Conservation (phyloP, 139 green algal genomes). For the Astrephomene gubernaculifera region DNA sequence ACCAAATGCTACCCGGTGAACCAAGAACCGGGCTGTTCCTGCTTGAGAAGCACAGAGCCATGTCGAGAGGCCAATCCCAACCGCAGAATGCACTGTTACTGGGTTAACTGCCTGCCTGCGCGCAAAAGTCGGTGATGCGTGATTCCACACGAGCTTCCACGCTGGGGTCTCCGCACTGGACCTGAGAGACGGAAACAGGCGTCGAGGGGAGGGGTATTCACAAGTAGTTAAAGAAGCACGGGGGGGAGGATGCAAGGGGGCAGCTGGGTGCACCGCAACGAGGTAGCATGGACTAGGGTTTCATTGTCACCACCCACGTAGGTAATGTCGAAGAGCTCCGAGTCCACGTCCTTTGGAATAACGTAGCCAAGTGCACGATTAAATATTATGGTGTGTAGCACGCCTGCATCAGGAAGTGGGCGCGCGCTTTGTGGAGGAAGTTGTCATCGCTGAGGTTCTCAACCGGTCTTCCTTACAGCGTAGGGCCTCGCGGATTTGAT, state of each 20-base stretch:
- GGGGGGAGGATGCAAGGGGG: background rate
- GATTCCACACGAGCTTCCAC: constrained; percentile 80
- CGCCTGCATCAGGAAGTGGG: constrained; percentile 46
- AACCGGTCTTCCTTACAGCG: constrained; percentile 67
- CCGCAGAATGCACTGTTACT: too few species aligned
- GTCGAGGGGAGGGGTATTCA: background rate
- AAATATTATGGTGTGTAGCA: constrained; percentile 97
- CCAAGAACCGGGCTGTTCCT: too few species aligned
- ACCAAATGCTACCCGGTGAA: too few species aligned
- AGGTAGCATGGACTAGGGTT: too few species aligned
- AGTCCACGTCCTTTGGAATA: constrained; percentile 85
- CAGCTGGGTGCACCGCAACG: background rate
- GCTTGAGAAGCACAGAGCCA: too few species aligned
- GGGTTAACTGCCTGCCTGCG: too few species aligned
- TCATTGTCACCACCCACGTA: constrained; percentile 85
- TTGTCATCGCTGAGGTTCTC: background rate
- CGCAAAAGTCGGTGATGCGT: constrained; percentile 73
- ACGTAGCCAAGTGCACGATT: constrained; percentile 89
- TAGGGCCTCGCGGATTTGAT: constrained; percentile 86
- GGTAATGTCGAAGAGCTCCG: constrained; percentile 93
- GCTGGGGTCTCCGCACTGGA: constrained; percentile 77
- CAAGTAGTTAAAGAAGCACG: too few species aligned
- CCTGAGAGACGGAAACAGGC: constrained; percentile 56
- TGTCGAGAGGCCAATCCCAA: too few species aligned
- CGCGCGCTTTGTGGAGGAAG: background rate